Percentiles rank a stretch among this genome's conserved stretches.
phyloP scores from a whole-genome alignment of 1,139 yeast species.

The Hyphopichia khmerensis region DNA sequence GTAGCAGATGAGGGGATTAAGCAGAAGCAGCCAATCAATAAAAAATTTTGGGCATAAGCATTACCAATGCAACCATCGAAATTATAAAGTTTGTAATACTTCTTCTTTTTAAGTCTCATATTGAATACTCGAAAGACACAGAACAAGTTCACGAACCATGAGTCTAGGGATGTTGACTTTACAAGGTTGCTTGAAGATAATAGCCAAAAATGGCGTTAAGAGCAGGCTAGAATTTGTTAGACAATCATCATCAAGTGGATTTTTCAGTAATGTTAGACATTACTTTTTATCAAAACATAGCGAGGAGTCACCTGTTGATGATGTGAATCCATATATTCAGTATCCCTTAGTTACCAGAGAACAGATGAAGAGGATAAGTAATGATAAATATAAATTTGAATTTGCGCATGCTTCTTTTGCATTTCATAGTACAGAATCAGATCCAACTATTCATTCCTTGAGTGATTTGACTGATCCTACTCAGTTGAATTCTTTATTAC shows the following conservation, averaged over 20 bases:
- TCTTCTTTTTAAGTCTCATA: no score
- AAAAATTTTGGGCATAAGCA: neutral
- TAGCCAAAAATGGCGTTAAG: neutral
- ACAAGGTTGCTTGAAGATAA: neutral
- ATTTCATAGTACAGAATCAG: slow-evolving; percentile 41
- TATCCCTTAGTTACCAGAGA: slow-evolving; percentile 44
- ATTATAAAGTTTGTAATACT: no score
- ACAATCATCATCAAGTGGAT: neutral
- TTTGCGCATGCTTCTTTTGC: slow-evolving; percentile 49
- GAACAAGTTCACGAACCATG: neutral
- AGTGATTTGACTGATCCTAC: slow-evolving; percentile 54
- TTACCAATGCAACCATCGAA: no score
- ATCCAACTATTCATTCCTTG: slow-evolving; percentile 48
- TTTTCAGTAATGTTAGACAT: slow-evolving; percentile 27
- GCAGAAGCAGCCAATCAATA: slow-evolving; percentile 1
- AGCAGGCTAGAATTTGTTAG: neutral
- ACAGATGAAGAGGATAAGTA: slow-evolving; percentile 35
- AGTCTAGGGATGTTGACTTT: neutral
- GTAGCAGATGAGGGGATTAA: slow-evolving; percentile 1
- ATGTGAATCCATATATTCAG: slow-evolving; percentile 37
- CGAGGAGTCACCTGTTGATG: slow-evolving; percentile 20
- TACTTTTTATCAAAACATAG: slow-evolving; percentile 25
- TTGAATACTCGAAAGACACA: no score
- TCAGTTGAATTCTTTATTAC: slow-evolving; percentile 45
- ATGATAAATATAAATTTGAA: slow-evolving; percentile 45